Evolutionary conservation across 345 rosid species (phyloP), one percentile per base, ranked within the genome.

Genomic region (Ricinus communis): DNA sequence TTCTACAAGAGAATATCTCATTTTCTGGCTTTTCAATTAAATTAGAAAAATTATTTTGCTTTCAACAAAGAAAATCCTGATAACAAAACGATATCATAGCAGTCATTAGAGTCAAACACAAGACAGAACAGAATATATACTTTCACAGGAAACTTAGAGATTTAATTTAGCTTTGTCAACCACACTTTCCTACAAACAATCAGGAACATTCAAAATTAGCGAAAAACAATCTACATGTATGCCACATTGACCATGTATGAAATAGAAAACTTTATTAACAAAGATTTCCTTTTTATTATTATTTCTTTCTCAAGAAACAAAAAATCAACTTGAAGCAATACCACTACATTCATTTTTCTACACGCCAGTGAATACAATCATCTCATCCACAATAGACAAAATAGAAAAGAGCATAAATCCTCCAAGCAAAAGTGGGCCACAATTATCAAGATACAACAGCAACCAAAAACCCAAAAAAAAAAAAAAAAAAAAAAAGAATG

Each of bases 401-500:
- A 43, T 36, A 22, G 40, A 31, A 63, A 30, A 31, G 18, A 57
- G 2, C 45, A n/a, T 13, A 45, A 61, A 74, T 46, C 76, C 27
- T 9, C 56, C 31, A 65, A 38, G 49, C 15, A 71, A 36, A 3
- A 50, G 69, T 22, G 66, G 78, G 66, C 73, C 72, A 24, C 12
- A 25, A 38, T n/a, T 66, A 51, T 58, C 45, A 36, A 59, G 53
- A 30, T 28, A 56, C 51, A 43, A 40, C 62, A 63, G 30, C 25
- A 0, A n/a, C 45, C 7, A 21, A 36, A 55, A 33, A 27, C n/a
- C n/a, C n/a, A n/a, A n/a, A n/a, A n/a, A n/a, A n/a, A n/a, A n/a
- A n/a, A n/a, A n/a, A n/a, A n/a, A n/a, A n/a, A n/a, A n/a, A n/a
- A n/a, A n/a, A n/a, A n/a, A n/a, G 5, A 55, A 62, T 3, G 2